Evolutionary conservation across 2,329 filamentous ascomycete species (phyloP).

Genomic region (Akanthomyces uredinophilus): DNA sequence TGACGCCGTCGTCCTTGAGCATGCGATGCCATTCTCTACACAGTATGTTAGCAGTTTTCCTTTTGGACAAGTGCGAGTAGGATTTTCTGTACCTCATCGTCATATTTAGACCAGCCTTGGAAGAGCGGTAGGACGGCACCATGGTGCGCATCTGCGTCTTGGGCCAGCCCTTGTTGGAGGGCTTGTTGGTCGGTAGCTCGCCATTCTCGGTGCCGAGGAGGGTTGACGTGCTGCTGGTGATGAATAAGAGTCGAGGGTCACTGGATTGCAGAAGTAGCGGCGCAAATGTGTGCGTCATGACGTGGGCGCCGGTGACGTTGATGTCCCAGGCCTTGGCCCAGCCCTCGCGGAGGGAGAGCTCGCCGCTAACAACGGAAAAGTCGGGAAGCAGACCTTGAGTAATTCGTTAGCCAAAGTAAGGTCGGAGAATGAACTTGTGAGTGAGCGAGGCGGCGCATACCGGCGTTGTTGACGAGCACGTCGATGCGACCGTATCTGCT

Average conservation of each 20-base stretch:
- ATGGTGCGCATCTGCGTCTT: constrained; percentile 23
- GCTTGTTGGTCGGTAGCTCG: constrained; percentile 17
- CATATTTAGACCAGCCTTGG: constrained; percentile 45
- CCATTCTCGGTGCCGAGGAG: constrained; percentile 21
- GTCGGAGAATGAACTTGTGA: background rate
- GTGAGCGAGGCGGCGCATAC: constrained; percentile 19
- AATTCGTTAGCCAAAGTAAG: background rate
- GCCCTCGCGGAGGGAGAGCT: constrained; percentile 30
- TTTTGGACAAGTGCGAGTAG: background rate
- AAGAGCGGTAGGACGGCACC: constrained; percentile 31
- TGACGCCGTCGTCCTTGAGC: constrained; percentile 37
- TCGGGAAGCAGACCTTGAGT: constrained; percentile 36
- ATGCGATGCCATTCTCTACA: constrained; percentile 33
- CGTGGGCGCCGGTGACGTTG: constrained; percentile 41
- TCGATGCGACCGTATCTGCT: constrained; percentile 42
- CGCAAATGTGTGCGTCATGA: constrained; percentile 34
- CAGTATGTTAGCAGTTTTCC: background rate
- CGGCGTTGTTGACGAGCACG: constrained; percentile 39
- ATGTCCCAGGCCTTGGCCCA: constrained; percentile 41
- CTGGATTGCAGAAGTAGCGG: constrained; percentile 39
- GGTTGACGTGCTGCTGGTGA: constrained; percentile 39
- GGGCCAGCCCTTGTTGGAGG: constrained; percentile 33
- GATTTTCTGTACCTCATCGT: constrained; percentile 35
- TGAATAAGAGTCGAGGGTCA: constrained; percentile 42
- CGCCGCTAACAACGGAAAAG: constrained; percentile 19